These are phyloP conservation scores for Xerocomus brunneocitrinus DNA, from an alignment of 768 basidiomycete species.

Conservation along the genomic window DNA sequence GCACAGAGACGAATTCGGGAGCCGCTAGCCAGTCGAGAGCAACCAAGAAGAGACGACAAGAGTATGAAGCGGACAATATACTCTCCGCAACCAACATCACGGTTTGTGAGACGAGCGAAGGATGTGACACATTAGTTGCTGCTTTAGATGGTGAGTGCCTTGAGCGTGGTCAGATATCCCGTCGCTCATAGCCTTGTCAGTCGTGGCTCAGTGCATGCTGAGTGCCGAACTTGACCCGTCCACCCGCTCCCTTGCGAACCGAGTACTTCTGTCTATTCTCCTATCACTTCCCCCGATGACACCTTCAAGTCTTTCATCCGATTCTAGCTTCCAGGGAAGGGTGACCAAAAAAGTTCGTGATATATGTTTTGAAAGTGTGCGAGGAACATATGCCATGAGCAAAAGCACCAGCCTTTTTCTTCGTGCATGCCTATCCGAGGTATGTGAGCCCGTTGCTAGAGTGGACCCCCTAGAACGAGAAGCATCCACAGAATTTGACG, in stretches of 20 bases:
- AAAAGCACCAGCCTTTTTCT: slow-evolving; percentile 57
- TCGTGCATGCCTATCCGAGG: slow-evolving; percentile 33
- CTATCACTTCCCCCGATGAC: slow-evolving; percentile 54
- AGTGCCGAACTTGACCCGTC: slow-evolving; percentile 49
- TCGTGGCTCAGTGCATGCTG: slow-evolving; percentile 43
- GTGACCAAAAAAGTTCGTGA: slow-evolving; percentile 45
- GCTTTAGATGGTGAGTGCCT: slow-evolving; percentile 55
- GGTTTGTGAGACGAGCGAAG: slow-evolving; percentile 45
- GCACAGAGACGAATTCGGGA: slow-evolving; percentile 22
- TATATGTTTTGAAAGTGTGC: slow-evolving; percentile 44
- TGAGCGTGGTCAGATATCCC: neutral
- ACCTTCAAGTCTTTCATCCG: slow-evolving; percentile 51
- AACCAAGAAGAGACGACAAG: slow-evolving; percentile 64
- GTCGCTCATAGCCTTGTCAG: slow-evolving; percentile 35
- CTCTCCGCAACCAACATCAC: slow-evolving; percentile 48
- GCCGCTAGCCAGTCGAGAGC: slow-evolving; percentile 38
- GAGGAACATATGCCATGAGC: slow-evolving; percentile 57
- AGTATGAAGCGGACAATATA: slow-evolving; percentile 72
- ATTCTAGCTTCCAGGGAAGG: slow-evolving; percentile 42
- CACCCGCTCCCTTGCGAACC: slow-evolving; percentile 53
- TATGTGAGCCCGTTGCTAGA: slow-evolving; percentile 17
- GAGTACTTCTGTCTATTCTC: slow-evolving; percentile 54
- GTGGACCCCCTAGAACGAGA: neutral
- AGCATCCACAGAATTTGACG: slow-evolving; percentile 12
- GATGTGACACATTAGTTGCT: slow-evolving; percentile 48